Evolutionary conservation across 768 basidiomycete species (phyloP).

Genomic region (Mycena venus): DNA sequence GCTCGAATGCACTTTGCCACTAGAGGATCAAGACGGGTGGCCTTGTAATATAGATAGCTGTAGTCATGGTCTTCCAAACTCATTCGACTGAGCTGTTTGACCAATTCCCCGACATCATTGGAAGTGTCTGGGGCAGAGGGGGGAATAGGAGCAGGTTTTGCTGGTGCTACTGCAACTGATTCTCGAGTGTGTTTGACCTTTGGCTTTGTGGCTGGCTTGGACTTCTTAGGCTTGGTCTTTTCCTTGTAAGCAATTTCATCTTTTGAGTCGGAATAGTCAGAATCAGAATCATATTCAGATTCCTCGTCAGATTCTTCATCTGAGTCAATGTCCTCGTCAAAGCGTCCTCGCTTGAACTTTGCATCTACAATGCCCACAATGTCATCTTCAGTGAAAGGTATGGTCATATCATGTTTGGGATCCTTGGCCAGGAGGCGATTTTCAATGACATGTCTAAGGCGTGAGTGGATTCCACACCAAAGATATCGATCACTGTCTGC

Average conservation of each 20-base stretch:
- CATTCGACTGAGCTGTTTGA: slow-evolving; percentile 7
- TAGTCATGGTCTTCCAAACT: slow-evolving; percentile 2
- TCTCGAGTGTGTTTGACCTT: neutral
- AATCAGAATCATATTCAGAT: neutral
- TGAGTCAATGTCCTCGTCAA: neutral
- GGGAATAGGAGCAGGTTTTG: neutral
- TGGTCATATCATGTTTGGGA: neutral
- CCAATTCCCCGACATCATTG: neutral
- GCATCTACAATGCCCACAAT: neutral
- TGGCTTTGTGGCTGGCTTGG: neutral
- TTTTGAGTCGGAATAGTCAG: neutral
- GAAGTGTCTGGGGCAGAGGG: neutral
- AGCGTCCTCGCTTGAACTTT: neutral
- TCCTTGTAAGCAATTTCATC: neutral
- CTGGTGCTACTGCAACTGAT: no score
- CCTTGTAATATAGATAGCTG: slow-evolving; percentile 8
- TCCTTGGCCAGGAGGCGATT: neutral
- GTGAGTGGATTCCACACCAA: neutral
- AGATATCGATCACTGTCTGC: neutral
- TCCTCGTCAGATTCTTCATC: neutral
- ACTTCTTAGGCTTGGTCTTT: neutral
- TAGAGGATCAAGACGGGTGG: slow-evolving; percentile 6
- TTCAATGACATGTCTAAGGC: neutral
- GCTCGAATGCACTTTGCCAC: slow-evolving; percentile 2
- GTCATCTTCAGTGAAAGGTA: neutral